Conservation (phyloP, 192 early-diverging fungal species). For the Allomyces macrogynus region DNA sequence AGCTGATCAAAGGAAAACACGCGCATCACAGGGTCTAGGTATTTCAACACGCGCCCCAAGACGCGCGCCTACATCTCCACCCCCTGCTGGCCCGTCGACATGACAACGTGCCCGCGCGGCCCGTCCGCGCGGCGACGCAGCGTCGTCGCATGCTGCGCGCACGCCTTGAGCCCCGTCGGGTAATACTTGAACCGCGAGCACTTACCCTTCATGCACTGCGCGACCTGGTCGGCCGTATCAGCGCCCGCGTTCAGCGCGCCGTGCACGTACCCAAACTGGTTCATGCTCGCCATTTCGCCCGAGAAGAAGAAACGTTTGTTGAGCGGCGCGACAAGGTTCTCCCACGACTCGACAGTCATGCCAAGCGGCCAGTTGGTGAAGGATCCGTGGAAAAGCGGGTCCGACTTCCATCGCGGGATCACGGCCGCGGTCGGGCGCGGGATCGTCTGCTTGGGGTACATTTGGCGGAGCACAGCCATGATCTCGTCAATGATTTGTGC, state of each 20-base stretch:
- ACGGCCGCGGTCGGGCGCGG: conserved; percentile 9
- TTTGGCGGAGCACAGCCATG: too few relatives aligned
- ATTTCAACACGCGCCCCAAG: too few relatives aligned
- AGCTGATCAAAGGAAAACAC: too few relatives aligned
- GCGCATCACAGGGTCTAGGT: too few relatives aligned
- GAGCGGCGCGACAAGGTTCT: conserved; percentile 16
- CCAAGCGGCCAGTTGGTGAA: conserved; percentile 21
- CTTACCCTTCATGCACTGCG: conserved; percentile 3
- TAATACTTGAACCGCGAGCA: too few relatives aligned
- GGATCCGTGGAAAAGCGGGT: conserved; percentile 17
- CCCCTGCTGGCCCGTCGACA: too few relatives aligned
- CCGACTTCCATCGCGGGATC: conserved; percentile 15
- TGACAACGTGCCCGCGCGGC: too few relatives aligned
- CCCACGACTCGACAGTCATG: conserved; percentile 7
- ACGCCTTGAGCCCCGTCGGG: too few relatives aligned
- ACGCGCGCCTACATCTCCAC: too few relatives aligned
- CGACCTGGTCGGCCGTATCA: conserved; percentile 5
- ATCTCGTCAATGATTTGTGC: too few relatives aligned
- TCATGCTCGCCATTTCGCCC: conserved; percentile 13
- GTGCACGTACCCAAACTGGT: conserved; percentile 17
- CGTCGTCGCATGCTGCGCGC: too few relatives aligned
- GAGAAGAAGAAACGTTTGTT: conserved; percentile 16
- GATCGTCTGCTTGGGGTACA: background rate
- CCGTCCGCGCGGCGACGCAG: too few relatives aligned
- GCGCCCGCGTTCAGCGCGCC: conserved; percentile 18